Base-by-base conservation (phyloP, 1,284 basidiomycete species). In the Cutaneotrichosporon dermatis region DNA sequence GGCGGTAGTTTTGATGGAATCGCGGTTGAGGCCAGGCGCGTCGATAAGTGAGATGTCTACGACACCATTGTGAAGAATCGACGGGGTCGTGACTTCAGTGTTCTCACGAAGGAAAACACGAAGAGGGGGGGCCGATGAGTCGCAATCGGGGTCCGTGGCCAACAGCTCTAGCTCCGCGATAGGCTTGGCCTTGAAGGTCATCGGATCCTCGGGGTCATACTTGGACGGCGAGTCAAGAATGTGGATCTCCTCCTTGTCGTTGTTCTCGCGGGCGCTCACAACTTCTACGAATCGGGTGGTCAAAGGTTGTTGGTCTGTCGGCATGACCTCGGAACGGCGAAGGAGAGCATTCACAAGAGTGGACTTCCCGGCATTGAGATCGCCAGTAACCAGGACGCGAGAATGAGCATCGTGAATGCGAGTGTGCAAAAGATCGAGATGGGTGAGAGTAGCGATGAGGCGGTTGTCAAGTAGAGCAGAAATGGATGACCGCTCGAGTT, bases 31-130 rank as follows among this genome's bases (percentile, higher is more conserved):
- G 62, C 96, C 96, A 1, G 96, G 96, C 0, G 94, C 95, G 70
- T 99, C 96, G 75, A 99, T 98, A 69, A 99, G 89, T 9, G 95
- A 94, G 72, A 99, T 98, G 75, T 97, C 92, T 70, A 97, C 92
- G 58, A 95, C 87, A 61, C 93, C 94, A 76, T 98, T 99, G 81
- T 91, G 92, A 60, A 97, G 84, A 52, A 97, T 86, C 5, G 92
- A 94, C 66, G 88, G 86, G 48, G 86, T 84, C 6, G 86, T 82
- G 7, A 87, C 81, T 53, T 88, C 85, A 33, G 84, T 82, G 72
- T 90, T 89, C 55, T 76, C 70, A 39, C 65, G 83, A 57, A 96
- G 83, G 76, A 92, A 96, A 33, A 95, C 82, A 76, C 91, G 92
- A 72, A 96, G 81, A 64, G 84, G 85, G 63, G 88, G 84, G 62